Base-by-base conservation (phyloP, 495 filamentous ascomycete species). In the Pyrenula aspistea region DNA sequence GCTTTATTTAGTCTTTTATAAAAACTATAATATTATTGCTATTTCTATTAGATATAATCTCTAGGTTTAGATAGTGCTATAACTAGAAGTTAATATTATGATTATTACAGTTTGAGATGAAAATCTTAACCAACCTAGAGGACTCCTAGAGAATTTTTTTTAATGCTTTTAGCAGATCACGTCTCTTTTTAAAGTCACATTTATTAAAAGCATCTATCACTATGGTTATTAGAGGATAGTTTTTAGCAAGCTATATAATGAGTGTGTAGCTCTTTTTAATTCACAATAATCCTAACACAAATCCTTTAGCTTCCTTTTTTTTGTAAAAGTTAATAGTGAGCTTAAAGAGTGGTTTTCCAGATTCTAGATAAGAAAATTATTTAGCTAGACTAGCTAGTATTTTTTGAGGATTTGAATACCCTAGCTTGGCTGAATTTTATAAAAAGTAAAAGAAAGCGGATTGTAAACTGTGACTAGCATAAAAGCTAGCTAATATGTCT, bases 191-290 rank as follows among this genome's bases (percentile, higher is more conserved):
- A 0, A 62, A 55, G 48, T 77, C 61, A 51, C 70, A 74, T 57
- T 80, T 74, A 57, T 78, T 73, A 8, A 78, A 53, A 20, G 72
- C 76, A 62, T 78, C 75, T 8, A 77, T 68, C 1, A 78, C 58
- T 4, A 77, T 67, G 0, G 63, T 73, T 1, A 68, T 24, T 42
- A 42, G 31, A 20, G 50, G 50, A 52, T 24, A 21, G 10, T 52
- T 8, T 21, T 52, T 19, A 21, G 20, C 10, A 52, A 52, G n/a
- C 19, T 52, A 10, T 10, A 52, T 8, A 4, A 52, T 8, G 20
- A 52, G 19, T 8, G 50, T 20, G 20, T 10, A 20, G 50, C 50
- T 21, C 22, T 52, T 19, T 4, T 24, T 20, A 4, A 52, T 20
- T 20, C 20, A 4, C 8, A 52, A 19, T 21, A 8, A 10, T 8